Percentiles rank a stretch among this genome's conserved stretches.
Conservation (phyloP, 169 alveolate species). For the Plasmodium inui region DNA sequence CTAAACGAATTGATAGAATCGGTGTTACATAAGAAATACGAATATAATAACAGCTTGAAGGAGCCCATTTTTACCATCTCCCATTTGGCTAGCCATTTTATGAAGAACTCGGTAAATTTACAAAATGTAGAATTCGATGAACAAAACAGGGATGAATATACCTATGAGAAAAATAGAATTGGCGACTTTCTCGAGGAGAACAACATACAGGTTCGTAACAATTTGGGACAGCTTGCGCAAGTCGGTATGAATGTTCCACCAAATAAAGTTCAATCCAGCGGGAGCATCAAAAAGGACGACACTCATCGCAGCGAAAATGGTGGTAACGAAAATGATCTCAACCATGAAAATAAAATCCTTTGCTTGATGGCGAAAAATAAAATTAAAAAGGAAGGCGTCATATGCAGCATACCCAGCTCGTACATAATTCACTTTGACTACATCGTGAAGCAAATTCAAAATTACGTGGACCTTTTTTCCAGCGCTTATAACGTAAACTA, state of each 20-base stretch:
- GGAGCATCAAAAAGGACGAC: not conserved
- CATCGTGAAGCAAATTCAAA: constrained; percentile 35
- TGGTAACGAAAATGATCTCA: not conserved
- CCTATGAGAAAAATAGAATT: constrained; percentile 50
- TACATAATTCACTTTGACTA: constrained; percentile 44
- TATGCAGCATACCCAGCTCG: constrained; percentile 41
- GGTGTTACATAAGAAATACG: constrained; percentile 12
- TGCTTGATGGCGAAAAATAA: constrained; percentile 44
- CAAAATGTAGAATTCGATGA: constrained; percentile 36
- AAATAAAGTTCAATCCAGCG: not conserved
- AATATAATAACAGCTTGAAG: constrained; percentile 8
- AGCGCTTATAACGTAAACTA: constrained; percentile 41
- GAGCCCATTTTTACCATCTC: constrained; percentile 27
- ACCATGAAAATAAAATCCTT: constrained; percentile 2
- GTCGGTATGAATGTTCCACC: not conserved
- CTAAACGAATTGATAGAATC: constrained; percentile 13
- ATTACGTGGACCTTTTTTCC: constrained; percentile 16
- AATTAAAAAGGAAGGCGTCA: constrained; percentile 15
- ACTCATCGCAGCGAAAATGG: not conserved
- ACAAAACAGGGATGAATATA: constrained; percentile 36
- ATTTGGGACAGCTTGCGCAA: not conserved
- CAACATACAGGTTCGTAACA: not conserved
- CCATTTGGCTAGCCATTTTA: constrained; percentile 3
- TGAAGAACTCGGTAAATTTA: not conserved
- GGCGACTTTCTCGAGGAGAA: constrained; percentile 10